Evolutionary conservation across 2,329 filamentous ascomycete genomes (phyloP).

Genomic region (Colletotrichum viniferum): DNA sequence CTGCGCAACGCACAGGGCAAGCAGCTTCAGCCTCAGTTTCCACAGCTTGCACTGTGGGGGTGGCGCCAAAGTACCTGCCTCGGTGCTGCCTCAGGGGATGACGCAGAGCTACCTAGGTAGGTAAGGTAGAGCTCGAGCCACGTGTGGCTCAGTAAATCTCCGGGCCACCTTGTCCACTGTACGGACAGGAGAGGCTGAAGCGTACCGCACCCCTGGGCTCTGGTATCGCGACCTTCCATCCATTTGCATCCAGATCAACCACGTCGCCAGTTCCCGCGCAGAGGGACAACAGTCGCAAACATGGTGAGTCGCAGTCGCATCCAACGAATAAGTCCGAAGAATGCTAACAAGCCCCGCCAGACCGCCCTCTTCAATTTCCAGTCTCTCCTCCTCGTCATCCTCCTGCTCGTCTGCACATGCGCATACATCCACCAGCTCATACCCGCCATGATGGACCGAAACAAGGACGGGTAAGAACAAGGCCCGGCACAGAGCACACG

Average conservation of each 20-base stretch:
- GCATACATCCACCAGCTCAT: conserved; percentile 92
- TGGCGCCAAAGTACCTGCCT: background rate
- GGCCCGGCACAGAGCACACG: background rate
- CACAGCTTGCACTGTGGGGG: background rate
- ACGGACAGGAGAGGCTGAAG: background rate
- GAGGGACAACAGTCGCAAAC: conserved; percentile 15
- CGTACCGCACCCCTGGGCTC: background rate
- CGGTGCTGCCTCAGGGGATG: background rate
- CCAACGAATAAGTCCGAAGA: background rate
- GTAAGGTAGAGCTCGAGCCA: conserved; percentile 2
- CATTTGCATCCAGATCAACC: background rate
- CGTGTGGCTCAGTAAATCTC: conserved; percentile 1
- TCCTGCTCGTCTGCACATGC: conserved; percentile 95
- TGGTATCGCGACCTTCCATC: background rate
- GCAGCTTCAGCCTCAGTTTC: background rate
- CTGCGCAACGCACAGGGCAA: background rate
- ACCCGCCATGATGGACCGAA: conserved; percentile 87
- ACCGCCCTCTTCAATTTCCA: conserved; percentile 99
- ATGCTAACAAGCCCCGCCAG: conserved; percentile 48
- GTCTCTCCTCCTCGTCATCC: conserved; percentile 89
- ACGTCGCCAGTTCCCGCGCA: background rate
- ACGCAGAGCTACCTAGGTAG: no score
- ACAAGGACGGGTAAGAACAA: conserved; percentile 79
- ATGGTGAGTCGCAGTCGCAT: conserved; percentile 27
- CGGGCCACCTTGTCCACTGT: conserved; percentile 20